Evolutionary conservation across 495 filamentous ascomycete genomes (phyloP).

Genomic region (Aspergillus mulundensis): DNA sequence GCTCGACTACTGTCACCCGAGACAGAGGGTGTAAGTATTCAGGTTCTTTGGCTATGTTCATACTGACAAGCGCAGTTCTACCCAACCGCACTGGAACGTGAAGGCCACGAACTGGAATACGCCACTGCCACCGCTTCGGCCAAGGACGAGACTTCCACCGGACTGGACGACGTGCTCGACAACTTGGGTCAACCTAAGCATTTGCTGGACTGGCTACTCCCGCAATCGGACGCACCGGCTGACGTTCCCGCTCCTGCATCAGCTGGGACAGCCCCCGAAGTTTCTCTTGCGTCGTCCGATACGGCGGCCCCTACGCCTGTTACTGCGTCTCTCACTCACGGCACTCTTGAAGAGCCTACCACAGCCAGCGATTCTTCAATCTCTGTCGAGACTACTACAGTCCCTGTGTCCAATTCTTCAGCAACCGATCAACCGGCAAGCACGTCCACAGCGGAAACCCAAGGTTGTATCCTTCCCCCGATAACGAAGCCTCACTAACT

Average conservation of each 20-base stretch:
- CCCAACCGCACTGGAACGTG: constrained; percentile 36
- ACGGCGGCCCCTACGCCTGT: background rate
- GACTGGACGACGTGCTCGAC: constrained; percentile 20
- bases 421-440: background rate
- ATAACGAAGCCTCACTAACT: background rate
- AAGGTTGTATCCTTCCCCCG: background rate
- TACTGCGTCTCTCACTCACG: background rate
- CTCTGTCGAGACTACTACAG: background rate
- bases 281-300: background rate
- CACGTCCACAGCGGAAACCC: background rate
- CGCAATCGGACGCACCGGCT: constrained; percentile 1
- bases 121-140: constrained; percentile 27
- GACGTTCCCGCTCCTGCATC: constrained; percentile 8
- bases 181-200: constrained; percentile 25
- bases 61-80: constrained; percentile 27
- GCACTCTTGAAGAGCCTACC: background rate
- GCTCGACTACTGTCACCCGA: constrained; percentile 24
- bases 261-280: background rate
- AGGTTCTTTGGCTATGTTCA: background rate
- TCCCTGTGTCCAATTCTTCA: background rate
- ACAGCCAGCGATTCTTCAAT: background rate
- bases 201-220: constrained; percentile 13
- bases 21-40: constrained; percentile 31
- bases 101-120: constrained; percentile 37
- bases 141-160: constrained; percentile 7